Conservation (phyloP, 192 early-diverging fungal species). For the Jimgerdemannia lactiflua region DNA sequence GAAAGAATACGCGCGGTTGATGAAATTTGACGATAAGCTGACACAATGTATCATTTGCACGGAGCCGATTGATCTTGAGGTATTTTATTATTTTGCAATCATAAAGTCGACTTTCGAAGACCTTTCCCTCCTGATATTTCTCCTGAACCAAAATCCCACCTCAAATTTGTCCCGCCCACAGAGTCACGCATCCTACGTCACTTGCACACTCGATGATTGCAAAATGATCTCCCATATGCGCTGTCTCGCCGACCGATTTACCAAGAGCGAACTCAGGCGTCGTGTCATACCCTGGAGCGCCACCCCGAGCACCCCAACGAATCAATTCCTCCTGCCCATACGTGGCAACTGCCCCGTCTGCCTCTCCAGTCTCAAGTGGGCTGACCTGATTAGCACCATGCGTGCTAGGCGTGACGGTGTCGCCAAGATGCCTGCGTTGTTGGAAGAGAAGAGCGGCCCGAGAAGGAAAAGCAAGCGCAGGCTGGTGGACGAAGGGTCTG, state of each 20-base stretch:
- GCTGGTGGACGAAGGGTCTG: neutral
- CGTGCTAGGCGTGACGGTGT: neutral
- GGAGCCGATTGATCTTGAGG: neutral
- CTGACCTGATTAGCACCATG: conserved; percentile 9
- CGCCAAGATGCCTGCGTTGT: neutral
- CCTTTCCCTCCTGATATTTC: neutral
- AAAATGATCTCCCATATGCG: neutral
- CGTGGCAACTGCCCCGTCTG: conserved; percentile 16
- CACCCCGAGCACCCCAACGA: neutral
- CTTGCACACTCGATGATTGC: neutral
- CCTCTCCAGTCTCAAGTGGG: conserved; percentile 4
- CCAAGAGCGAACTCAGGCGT: neutral
- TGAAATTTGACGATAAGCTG: neutral
- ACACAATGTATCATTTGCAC: neutral
- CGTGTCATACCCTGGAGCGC: neutral
- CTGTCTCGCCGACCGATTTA: conserved; percentile 3
- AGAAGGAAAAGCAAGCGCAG: neutral
- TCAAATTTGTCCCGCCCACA: neutral
- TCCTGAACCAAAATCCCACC: neutral
- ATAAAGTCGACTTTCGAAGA: neutral
- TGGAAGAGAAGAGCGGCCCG: conserved; percentile 1
- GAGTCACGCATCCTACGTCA: neutral
- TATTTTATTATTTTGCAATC: neutral
- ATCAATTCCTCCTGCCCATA: conserved; percentile 1
- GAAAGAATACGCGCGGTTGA: neutral